A percentile compares a stretch with the other conserved stretches of the same genome.
These are phyloP conservation scores for Mucor saturninus DNA, from an alignment of 371 early-diverging fungal species.

Conservation along the genomic window DNA sequence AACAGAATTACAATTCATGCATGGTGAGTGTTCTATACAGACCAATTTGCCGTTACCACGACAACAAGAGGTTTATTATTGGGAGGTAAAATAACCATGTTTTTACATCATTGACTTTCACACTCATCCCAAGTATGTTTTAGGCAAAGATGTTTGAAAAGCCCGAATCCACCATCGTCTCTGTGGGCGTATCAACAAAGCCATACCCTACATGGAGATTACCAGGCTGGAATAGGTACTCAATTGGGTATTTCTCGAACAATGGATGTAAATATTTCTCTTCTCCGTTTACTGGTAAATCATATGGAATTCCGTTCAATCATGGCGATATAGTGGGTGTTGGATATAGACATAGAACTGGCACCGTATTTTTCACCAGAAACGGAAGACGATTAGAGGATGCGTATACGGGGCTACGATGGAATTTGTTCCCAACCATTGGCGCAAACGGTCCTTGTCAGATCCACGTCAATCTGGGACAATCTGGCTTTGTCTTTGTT, in stretches of 20 bases:
- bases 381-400: slow-evolving; percentile 71
- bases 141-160: slow-evolving; percentile 77
- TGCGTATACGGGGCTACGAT: slow-evolving; percentile 58
- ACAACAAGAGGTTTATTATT: slow-evolving; percentile 76
- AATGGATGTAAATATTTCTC: slow-evolving; percentile 69
- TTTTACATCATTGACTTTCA: no score
- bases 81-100: slow-evolving; percentile 32
- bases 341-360: slow-evolving; percentile 78
- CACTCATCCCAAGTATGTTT: no score
- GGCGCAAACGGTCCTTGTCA: slow-evolving; percentile 71
- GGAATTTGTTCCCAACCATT: slow-evolving; percentile 67
- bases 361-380: slow-evolving; percentile 78
- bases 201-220: slow-evolving; percentile 72
- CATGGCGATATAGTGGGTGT: slow-evolving; percentile 82
- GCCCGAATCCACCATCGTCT: slow-evolving; percentile 60
- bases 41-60: slow-evolving; percentile 83
- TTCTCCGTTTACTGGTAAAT: slow-evolving; percentile 65
- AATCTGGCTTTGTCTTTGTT: slow-evolving; percentile 70
- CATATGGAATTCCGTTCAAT: slow-evolving; percentile 63
- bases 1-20: slow-evolving; percentile 76
- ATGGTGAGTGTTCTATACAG: slow-evolving; percentile 79
- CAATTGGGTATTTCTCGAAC: slow-evolving; percentile 73
- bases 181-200: slow-evolving; percentile 72
- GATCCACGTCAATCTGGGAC: slow-evolving; percentile 66
- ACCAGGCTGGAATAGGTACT: slow-evolving; percentile 77